Percentiles rank a stretch among this genome's conserved stretches.
Conservation (phyloP, 805 yeast genomes). For the Kluyveromyces nonfermentans region DNA sequence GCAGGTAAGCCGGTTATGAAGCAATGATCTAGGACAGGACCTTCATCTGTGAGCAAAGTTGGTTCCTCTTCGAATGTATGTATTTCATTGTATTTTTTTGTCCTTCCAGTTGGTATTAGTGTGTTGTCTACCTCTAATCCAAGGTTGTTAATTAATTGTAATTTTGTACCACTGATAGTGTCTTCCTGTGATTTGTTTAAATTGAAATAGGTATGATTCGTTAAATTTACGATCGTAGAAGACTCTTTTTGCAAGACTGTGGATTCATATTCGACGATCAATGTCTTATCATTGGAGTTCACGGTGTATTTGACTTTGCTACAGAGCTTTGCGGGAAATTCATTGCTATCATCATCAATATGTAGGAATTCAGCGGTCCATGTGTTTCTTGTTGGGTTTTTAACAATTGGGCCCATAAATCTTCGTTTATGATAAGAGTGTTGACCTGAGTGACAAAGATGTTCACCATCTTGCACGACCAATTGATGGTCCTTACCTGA, state of each 20-base stretch:
- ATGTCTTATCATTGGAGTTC: constrained; percentile 24
- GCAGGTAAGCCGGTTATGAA: constrained; percentile 33
- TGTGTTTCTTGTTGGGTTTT: constrained; percentile 22
- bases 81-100: constrained; percentile 15
- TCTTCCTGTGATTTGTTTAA: constrained; percentile 27
- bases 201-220: constrained; percentile 59
- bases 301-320: constrained; percentile 40
- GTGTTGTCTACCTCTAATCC: constrained; percentile 35
- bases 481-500: constrained; percentile 35
- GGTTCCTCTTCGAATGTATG: constrained; percentile 10
- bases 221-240: constrained; percentile 45
- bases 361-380: constrained; percentile 32
- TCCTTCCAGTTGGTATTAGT: constrained; percentile 39
- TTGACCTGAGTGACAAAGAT: constrained; percentile 47
- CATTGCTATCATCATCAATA: constrained; percentile 39
- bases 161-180: constrained; percentile 31
- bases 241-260: constrained; percentile 23
- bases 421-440: constrained; percentile 42
- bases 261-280: constrained; percentile 40
- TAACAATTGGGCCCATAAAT: constrained; percentile 46
- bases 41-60: neutral
- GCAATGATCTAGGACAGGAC: constrained; percentile 37
- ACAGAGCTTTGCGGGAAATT: constrained; percentile 51
- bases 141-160: constrained; percentile 32
- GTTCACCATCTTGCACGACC: constrained; percentile 34